phyloP scores from a whole-genome alignment of 352 stramenopile species.

The Thalassiosira allenii region DNA sequence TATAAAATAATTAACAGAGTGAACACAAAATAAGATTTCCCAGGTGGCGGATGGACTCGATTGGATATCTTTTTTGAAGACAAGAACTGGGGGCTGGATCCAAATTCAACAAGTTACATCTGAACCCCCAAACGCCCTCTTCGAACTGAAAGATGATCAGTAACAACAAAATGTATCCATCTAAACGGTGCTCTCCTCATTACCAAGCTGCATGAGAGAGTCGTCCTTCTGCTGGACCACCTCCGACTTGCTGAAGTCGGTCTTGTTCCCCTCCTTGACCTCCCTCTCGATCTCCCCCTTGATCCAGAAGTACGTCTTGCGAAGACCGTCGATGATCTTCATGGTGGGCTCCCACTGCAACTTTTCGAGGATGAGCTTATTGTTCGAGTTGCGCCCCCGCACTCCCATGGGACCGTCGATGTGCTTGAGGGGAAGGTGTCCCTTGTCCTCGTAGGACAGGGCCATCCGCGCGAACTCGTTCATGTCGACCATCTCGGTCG shows the following conservation, averaged over 20 bases:
- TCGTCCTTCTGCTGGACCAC: conserved; percentile 82
- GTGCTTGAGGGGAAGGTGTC: conserved; percentile 88
- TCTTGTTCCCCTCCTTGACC: conserved; percentile 71
- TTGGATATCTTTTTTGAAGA: no score
- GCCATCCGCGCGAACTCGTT: conserved; percentile 88
- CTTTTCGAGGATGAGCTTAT: conserved; percentile 90
- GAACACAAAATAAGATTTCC: no score
- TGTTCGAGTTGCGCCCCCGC: conserved; percentile 94
- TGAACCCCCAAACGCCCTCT: no score
- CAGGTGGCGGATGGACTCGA: no score
- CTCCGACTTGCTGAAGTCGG: conserved; percentile 85
- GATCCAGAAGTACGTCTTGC: conserved; percentile 96
- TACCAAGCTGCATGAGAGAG: conserved; percentile 81
- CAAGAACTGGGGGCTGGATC: no score
- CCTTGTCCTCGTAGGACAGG: conserved; percentile 88
- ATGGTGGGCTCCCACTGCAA: conserved; percentile 93
- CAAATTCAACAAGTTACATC: no score
- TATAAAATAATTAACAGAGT: no score
- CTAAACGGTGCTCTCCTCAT: conserved; percentile 64
- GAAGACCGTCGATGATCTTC: conserved; percentile 91
- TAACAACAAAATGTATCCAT: no score
- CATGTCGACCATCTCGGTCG: conserved; percentile 97
- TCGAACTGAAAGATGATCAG: no score
- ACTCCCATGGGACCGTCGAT: conserved; percentile 91
- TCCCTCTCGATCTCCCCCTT: conserved; percentile 50